Conservation (phyloP, 2,329 filamentous ascomycete species). For the Mycosphaerella sp. region DNA sequence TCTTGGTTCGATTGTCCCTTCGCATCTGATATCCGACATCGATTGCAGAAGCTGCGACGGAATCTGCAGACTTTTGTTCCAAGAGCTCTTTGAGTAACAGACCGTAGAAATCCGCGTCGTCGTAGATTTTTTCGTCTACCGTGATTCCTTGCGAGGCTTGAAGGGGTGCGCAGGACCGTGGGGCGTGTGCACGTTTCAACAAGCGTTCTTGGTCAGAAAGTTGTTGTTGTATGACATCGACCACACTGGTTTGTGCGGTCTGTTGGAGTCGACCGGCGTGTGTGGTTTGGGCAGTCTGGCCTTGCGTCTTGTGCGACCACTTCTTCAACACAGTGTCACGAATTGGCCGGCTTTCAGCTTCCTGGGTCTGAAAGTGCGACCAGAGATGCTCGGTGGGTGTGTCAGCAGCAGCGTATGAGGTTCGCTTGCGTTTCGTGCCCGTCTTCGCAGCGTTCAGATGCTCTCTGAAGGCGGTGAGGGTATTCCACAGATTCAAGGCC, state of each 20-base stretch:
- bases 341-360: constrained; percentile 53
- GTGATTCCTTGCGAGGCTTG: constrained; percentile 47
- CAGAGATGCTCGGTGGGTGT: constrained; percentile 63
- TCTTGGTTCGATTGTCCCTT: constrained; percentile 75
- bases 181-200: constrained; percentile 61
- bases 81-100: constrained; percentile 87
- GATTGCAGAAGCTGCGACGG: constrained; percentile 39
- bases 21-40: constrained; percentile 43
- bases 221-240: constrained; percentile 63
- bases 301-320: constrained; percentile 77
- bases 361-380: constrained; percentile 62
- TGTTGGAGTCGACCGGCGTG: constrained; percentile 57
- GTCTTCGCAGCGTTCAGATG: constrained; percentile 50
- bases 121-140: constrained; percentile 65
- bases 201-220: constrained; percentile 61
- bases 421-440: constrained; percentile 56
- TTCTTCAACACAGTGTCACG: constrained; percentile 74
- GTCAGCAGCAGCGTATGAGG: constrained; percentile 44
- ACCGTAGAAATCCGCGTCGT: constrained; percentile 94
- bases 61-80: constrained; percentile 66
- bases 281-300: constrained; percentile 51
- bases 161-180: constrained; percentile 68
- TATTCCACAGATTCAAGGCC: constrained; percentile 77
- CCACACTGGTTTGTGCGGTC: constrained; percentile 57
- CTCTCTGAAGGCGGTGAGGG: constrained; percentile 64